Evolutionary conservation across 2,329 filamentous ascomycete genomes (phyloP), one percentile per base, ranked within the genome.

Genomic region (Ascochyta clinopodiicola): DNA sequence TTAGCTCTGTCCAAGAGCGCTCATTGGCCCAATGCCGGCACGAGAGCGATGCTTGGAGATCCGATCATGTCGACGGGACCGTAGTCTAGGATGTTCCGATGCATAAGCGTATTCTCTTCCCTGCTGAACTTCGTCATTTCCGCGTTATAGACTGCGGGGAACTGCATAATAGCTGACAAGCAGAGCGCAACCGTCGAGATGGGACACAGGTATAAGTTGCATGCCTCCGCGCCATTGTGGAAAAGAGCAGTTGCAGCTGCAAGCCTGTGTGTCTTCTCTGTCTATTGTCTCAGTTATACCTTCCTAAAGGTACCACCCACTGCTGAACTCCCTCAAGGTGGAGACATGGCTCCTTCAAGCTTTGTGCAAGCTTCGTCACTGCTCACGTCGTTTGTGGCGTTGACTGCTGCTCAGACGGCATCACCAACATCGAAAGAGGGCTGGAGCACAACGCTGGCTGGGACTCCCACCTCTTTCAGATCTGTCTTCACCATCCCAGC

Each of bases 401-500:
- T 68, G 45, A 59, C 65, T n/a, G 25, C 56, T 44, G 69, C 63
- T 22, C 63, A 68, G 27, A 42, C 56, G n/a, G 56, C 67, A 17
- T 60, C 57, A 10, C 35, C 57, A n/a, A 60, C 69, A 2, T 60
- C 63, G 15, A 53, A 61, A 9, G 42, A 43, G 10, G 63, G 66
- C 19, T 64, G 56, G 44, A 67, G 64, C 27, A 65, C 63, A 3
- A 69, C 62, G 7, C 63, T 71, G 15, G 56, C 58, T 46, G 69
- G 68, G 35, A 68, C 70, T n/a, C 61, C 69, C 4, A 74, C 70
- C 1, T 60, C 64, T 0, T 74, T 71, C 44, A 63, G 67, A 15
- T 55, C 70, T 4, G 59, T 68, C 19, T 77, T 76, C 49, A 77
- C 75, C 1, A 72, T 77, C 39, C 75, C 75, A 5, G 68, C 74